Conservation (phyloP, 345 rosid genomes). For the Populus simonii region DNA sequence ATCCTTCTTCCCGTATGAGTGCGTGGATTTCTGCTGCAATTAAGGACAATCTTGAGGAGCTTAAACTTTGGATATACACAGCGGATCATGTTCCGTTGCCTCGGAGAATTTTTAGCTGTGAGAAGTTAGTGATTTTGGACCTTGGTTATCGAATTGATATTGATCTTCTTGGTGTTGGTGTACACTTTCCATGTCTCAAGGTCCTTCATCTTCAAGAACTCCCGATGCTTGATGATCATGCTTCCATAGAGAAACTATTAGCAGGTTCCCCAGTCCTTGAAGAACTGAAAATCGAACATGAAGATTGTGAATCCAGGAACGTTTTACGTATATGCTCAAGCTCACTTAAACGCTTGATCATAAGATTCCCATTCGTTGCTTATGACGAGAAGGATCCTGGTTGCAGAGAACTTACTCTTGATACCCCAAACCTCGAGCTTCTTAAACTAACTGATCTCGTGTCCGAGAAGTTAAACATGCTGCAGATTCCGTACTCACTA, state of each 20-base stretch:
- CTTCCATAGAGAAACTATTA: neutral
- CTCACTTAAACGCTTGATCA: neutral
- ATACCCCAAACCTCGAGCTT: slow-evolving; percentile 3
- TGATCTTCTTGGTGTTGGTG: neutral
- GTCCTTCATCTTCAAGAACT: neutral
- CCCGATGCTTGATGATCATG: neutral
- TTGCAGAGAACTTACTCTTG: neutral
- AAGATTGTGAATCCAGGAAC: too few relatives aligned
- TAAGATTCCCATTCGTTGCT: neutral
- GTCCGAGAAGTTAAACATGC: neutral
- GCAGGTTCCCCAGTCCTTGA: neutral
- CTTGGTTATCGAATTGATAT: neutral
- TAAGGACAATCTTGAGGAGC: neutral
- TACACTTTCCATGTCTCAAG: neutral
- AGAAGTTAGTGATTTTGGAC: neutral
- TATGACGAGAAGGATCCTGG: neutral
- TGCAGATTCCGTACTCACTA: neutral
- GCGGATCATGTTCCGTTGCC: neutral
- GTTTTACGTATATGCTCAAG: neutral
- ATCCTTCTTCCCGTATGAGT: neutral
- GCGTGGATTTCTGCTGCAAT: neutral
- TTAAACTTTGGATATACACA: neutral
- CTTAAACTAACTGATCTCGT: neutral
- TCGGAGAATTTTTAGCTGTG: neutral
- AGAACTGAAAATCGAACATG: neutral